phyloP scores from a whole-genome alignment of 225 moss, liverwort and hornwort species.

The Ulota crispa region DNA sequence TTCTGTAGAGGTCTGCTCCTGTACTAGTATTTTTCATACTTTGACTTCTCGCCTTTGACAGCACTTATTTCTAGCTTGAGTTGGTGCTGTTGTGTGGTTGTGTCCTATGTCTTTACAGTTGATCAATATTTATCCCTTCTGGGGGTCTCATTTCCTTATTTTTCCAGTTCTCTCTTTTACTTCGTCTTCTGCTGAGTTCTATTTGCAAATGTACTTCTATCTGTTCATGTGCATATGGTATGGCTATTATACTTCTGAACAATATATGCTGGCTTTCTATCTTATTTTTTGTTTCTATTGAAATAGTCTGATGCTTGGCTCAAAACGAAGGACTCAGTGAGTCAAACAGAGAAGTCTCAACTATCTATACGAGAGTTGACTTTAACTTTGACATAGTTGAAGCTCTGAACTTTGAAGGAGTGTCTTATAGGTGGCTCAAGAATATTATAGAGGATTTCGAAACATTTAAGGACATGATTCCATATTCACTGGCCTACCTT shows the following conservation, averaged over 20 bases:
- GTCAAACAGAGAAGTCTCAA: too few species aligned
- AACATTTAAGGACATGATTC: too few species aligned
- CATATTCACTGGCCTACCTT: too few species aligned
- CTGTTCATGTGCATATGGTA: neutral
- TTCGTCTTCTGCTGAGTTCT: neutral
- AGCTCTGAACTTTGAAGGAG: too few species aligned
- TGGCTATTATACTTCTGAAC: neutral
- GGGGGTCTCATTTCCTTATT: neutral
- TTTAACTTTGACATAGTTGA: too few species aligned
- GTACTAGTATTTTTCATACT: conserved; percentile 41
- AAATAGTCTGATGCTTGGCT: neutral
- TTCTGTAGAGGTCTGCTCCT: conserved; percentile 35
- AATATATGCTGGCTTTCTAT: neutral
- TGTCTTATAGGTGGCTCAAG: too few species aligned
- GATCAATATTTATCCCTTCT: neutral
- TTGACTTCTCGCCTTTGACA: conserved; percentile 27
- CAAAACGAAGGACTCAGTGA: too few species aligned
- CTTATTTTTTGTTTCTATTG: neutral
- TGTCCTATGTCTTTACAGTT: conserved; percentile 8
- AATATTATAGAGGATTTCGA: too few species aligned
- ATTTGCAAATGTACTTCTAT: neutral
- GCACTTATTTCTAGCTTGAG: conserved; percentile 15
- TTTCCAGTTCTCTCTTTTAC: neutral
- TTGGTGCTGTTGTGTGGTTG: conserved; percentile 21
- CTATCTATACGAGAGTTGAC: too few species aligned